Evolutionary conservation across 352 stramenopile genomes (phyloP).

Genomic region (Phytophthora pisi): DNA sequence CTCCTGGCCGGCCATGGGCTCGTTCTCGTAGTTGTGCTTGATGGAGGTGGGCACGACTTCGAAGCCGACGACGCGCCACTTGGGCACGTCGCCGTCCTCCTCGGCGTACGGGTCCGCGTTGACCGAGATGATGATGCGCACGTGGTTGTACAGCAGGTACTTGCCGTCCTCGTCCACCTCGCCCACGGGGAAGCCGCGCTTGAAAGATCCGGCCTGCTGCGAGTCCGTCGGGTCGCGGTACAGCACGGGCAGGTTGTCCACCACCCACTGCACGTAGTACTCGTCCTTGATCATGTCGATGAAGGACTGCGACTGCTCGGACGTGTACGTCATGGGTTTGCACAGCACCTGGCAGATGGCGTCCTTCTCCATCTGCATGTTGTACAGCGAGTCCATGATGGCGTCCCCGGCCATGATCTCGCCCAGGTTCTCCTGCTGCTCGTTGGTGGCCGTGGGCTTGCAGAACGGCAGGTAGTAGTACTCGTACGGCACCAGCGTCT

Average conservation of each 20-base stretch:
- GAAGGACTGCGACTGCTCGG: conserved; percentile 82
- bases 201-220: conserved; percentile 75
- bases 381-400: conserved; percentile 92
- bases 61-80: conserved; percentile 95
- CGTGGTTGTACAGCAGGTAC: conserved; percentile 98
- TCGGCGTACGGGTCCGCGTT: conserved; percentile 85
- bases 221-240: conserved; percentile 82
- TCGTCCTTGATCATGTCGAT: conserved; percentile 94
- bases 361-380: conserved; percentile 90
- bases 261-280: conserved; percentile 95
- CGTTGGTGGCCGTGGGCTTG: conserved; percentile 76
- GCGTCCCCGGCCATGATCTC: conserved; percentile 92
- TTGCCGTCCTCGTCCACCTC: conserved; percentile 91
- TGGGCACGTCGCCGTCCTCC: conserved; percentile 52
- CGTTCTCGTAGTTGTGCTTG: conserved; percentile 90
- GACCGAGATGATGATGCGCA: conserved; percentile 95
- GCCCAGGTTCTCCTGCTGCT: conserved; percentile 92
- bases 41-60: conserved; percentile 97
- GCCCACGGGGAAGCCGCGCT: conserved; percentile 93
- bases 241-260: conserved; percentile 92
- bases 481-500: conserved; percentile 98
- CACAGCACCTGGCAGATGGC: conserved; percentile 91
- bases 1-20: conserved; percentile 79
- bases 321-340: conserved; percentile 84
- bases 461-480: conserved; percentile 99